These are phyloP conservation scores for Fraxinus cuspidata DNA, from an alignment of 257 asterid species.

Conservation along the genomic window DNA sequence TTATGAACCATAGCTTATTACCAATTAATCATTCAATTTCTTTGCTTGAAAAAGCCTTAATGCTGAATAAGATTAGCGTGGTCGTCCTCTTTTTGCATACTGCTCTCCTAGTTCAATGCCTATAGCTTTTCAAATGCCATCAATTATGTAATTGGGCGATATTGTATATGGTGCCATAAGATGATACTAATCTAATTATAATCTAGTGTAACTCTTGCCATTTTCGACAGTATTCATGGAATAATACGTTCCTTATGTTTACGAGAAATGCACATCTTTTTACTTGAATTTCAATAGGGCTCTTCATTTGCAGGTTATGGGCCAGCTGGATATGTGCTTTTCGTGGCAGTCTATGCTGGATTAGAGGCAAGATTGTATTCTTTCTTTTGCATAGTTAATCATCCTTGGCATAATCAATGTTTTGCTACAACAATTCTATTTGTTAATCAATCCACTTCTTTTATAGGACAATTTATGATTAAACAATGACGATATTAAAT, in stretches of 20 bases:
- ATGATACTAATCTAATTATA: neutral
- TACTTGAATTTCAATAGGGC: constrained; percentile 19
- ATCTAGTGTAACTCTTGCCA: neutral
- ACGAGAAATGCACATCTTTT: constrained; percentile 1
- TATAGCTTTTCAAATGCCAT: neutral
- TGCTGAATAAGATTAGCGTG: neutral
- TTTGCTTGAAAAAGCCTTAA: constrained; percentile 11
- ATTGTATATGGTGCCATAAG: neutral
- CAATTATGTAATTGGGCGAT: neutral
- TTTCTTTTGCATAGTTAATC: constrained; percentile 22
- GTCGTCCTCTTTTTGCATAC: neutral
- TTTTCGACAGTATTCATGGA: neutral
- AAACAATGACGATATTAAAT: neutral
- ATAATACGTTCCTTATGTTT: constrained; percentile 6
- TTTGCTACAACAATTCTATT: constrained; percentile 13
- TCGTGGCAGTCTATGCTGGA: constrained; percentile 88
- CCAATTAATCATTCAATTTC: neutral
- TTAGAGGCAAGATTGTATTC: constrained; percentile 66
- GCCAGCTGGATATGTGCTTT: constrained; percentile 91
- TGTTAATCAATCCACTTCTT: constrained; percentile 10
- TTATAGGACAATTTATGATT: constrained; percentile 8
- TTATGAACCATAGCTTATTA: neutral
- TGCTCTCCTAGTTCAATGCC: neutral
- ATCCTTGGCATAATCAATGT: constrained; percentile 15
- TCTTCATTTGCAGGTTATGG: constrained; percentile 71